Evolutionary conservation across 257 asterid genomes (phyloP).

Genomic region (Nicotiana sylvestris): DNA sequence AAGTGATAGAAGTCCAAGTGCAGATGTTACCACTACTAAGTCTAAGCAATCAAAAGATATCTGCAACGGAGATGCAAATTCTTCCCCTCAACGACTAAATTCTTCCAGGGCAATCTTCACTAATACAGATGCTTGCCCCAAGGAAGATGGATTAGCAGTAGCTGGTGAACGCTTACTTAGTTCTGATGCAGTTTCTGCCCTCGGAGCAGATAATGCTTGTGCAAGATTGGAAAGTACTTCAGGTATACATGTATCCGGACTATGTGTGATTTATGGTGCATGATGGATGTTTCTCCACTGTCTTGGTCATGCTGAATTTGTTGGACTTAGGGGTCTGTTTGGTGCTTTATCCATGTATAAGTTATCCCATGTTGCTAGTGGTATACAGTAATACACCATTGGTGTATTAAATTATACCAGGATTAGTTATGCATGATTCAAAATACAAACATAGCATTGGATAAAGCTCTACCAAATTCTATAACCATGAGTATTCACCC

Average conservation of each 20-base stretch:
- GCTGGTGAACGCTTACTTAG: conserved; percentile 23
- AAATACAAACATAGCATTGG: no score
- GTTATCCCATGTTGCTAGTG: no score
- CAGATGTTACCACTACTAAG: conserved; percentile 14
- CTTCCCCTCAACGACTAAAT: conserved; percentile 7
- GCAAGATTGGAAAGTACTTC: conserved; percentile 25
- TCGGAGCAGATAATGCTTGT: conserved; percentile 28
- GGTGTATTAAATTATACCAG: no score
- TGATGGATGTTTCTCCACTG: not conserved
- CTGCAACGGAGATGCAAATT: conserved; percentile 17
- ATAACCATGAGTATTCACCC: no score
- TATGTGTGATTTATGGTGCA: conserved; percentile 4
- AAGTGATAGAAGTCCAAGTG: conserved; percentile 49
- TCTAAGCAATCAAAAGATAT: conserved; percentile 14
- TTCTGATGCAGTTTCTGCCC: conserved; percentile 38
- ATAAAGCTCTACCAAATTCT: no score
- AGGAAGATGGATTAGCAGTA: conserved; percentile 35
- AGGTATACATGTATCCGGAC: conserved; percentile 26
- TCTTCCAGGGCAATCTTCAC: conserved; percentile 14
- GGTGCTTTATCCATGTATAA: no score
- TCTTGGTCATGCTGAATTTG: not conserved
- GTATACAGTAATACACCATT: no score
- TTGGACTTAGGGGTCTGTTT: not conserved
- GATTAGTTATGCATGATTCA: no score
- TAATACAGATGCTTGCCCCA: conserved; percentile 23